Percentiles rank a stretch among this genome's conserved stretches.
phyloP scores from a whole-genome alignment of 2,329 filamentous ascomycete species.

The Trichoderma brevicompactum region DNA sequence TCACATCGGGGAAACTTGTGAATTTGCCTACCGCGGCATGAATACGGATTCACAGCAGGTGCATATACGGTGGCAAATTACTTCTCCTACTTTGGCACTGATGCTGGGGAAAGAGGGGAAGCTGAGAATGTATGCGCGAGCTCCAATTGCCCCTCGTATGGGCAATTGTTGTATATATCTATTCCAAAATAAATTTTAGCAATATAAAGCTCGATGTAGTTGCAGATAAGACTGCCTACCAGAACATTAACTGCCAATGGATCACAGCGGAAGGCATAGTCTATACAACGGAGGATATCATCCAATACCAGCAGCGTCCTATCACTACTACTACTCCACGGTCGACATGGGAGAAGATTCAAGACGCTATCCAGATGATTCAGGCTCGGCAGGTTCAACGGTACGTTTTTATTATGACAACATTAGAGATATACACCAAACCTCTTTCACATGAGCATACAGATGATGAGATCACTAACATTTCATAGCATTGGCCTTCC shows the following conservation, averaged over 20 bases:
- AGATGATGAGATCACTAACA: constrained; percentile 40
- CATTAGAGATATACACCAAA: constrained; percentile 56
- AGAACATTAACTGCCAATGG: constrained; percentile 40
- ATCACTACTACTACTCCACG: not conserved
- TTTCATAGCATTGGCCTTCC: constrained; percentile 54
- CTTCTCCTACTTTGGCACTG: not conserved
- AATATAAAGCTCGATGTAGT: too few species aligned
- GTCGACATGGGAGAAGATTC: not conserved
- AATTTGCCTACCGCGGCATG: constrained; percentile 14
- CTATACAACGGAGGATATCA: not conserved
- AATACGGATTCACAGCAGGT: not conserved
- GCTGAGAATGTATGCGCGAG: not conserved
- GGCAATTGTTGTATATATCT: not conserved
- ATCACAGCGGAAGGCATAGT: constrained; percentile 4
- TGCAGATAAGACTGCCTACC: constrained; percentile 49
- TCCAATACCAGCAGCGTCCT: constrained; percentile 7
- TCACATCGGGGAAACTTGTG: constrained; percentile 12
- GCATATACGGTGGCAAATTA: constrained; percentile 9
- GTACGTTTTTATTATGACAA: constrained; percentile 58
- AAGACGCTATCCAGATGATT: not conserved
- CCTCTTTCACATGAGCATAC: constrained; percentile 49
- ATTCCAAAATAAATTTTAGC: not conserved
- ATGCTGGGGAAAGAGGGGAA: not conserved
- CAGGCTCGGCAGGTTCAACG: constrained; percentile 1
- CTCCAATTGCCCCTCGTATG: not conserved